Evolutionary conservation across 768 basidiomycete species (phyloP), one percentile per base, ranked within the genome.

Genomic region (Galerina marginata): DNA sequence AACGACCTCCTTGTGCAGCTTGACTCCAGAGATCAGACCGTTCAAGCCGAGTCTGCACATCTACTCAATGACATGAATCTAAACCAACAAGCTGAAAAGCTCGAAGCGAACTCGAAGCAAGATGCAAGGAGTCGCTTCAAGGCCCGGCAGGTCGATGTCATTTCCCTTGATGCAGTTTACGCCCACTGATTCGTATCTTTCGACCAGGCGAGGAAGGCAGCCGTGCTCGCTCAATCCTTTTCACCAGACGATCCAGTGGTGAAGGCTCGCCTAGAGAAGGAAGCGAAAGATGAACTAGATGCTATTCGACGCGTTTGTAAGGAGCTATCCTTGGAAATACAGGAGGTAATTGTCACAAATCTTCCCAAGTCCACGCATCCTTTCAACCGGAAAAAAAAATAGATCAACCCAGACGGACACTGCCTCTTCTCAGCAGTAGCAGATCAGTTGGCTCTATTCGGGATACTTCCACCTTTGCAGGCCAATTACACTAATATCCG

Each of bases 341-440:
- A 86, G 61, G 86, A 94, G 81, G 91, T 88, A 58, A 56, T 77
- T 66, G 47, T 49, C 36, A 23, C 40, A 14, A 40, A 43, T 25
- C 46, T 61, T 50, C 15, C 25, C 38, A 40, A 46, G 25, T 29
- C 38, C 45, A 43, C 23, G 16, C 25, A 20, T n/a, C 40, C 23
- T 29, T 50, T 44, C 50, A 56, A 59, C 46, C 51, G 43, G 47
- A 46, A 25, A 38, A 38, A 39, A 39, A 44, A 37, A n/a, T 62
- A 97, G 95, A 90, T 98, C 66, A 88, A 88, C 60, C 94, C 96
- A 15, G 96, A 99, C 67, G 96, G 96, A 0, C 96, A 99, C 67
- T 99, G 96, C 77, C 87, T 99, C 33, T 99, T 91, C 78, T 91
- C 94, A 48, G 93, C 96, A 9, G 80, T 99, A 25, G 96, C 93